Conservation (phyloP, 192 early-diverging fungal species). For the Linderina pennispora region DNA sequence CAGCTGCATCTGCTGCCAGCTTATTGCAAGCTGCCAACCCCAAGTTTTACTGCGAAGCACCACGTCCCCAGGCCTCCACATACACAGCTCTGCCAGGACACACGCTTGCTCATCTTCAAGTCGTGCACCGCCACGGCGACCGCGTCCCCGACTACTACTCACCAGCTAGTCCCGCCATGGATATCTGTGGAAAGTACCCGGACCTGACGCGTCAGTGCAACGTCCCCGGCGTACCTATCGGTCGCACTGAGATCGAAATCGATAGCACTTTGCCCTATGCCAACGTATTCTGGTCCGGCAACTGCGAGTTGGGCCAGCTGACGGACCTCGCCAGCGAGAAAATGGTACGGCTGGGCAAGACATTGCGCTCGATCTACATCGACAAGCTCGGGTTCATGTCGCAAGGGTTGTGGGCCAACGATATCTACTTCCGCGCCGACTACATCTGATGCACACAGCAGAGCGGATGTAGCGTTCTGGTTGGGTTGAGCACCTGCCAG, state of each 20-base stretch:
- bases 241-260: not conserved
- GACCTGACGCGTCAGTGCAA: not conserved
- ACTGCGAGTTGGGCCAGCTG: constrained; percentile 36
- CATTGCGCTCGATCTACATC: constrained; percentile 9
- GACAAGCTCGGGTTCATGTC: constrained; percentile 14
- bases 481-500: constrained; percentile 3
- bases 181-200: not conserved
- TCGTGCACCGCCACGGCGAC: not conserved
- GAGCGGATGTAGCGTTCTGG: constrained; percentile 6
- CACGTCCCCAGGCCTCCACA: not conserved
- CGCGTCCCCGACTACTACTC: not conserved
- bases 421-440: constrained; percentile 44
- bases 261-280: not conserved
- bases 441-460: constrained; percentile 47
- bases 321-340: constrained; percentile 37
- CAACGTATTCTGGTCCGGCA: constrained; percentile 1
- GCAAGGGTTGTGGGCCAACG: constrained; percentile 1
- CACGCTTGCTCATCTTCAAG: not conserved
- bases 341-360: constrained; percentile 12
- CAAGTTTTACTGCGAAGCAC: not conserved
- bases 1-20: too few relatives aligned
- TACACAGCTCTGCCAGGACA: not conserved
- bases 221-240: not conserved
- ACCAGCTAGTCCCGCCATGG: not conserved
- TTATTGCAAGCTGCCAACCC: too few relatives aligned